These are phyloP conservation scores for Ceratobasidium sp. DNA, from an alignment of 1,284 basidiomycete genomes.

Conservation along the genomic window DNA sequence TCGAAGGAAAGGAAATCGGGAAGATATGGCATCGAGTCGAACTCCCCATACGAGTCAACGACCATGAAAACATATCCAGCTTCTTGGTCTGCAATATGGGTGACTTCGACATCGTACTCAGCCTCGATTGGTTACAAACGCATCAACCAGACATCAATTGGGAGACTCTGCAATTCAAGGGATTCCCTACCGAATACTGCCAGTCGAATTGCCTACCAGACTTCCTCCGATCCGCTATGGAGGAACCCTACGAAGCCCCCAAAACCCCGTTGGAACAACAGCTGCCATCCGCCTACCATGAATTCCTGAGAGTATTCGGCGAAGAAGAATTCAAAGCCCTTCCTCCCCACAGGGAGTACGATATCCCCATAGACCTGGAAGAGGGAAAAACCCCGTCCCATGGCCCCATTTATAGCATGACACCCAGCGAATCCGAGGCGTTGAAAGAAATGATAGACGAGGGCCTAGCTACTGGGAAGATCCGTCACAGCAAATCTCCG, in stretches of 20 bases:
- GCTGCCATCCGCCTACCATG: not conserved
- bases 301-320: slow-evolving; percentile 13
- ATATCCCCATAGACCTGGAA: no score
- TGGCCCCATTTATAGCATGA: no score
- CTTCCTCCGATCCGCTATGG: not conserved
- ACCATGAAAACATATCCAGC: not conserved
- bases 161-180: not conserved
- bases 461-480: not conserved
- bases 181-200: no score
- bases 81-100: slow-evolving; percentile 5
- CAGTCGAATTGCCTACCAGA: not conserved
- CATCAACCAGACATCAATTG: not conserved
- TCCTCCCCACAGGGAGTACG: no score
- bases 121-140: not conserved
- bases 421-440: not conserved
- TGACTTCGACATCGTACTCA: not conserved
- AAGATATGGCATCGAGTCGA: not conserved
- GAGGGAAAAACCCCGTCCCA: no score
- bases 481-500: not conserved
- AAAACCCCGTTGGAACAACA: not conserved
- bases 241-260: not conserved
- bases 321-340: no score
- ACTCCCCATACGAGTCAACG: not conserved
- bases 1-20: no score
- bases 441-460: not conserved